These are phyloP conservation scores for Aspergillus intermedius DNA, from an alignment of 2,329 filamentous ascomycete species.

Conservation along the genomic window DNA sequence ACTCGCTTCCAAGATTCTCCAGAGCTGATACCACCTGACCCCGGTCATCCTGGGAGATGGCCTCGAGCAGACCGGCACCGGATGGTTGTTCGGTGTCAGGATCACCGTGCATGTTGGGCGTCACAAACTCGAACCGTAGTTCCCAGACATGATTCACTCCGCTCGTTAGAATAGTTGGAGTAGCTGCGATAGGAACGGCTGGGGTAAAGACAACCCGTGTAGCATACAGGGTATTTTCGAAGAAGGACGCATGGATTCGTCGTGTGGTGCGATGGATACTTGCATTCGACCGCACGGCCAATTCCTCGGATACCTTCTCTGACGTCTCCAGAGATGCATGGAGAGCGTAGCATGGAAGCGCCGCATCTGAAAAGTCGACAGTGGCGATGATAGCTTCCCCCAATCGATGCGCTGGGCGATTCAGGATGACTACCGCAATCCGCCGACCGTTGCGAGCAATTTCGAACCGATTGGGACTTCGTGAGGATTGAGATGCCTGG, in stretches of 20 bases:
- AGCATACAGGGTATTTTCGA: constrained; percentile 77
- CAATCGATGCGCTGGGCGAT: constrained; percentile 78
- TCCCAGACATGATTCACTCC: constrained; percentile 85
- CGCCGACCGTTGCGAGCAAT: constrained; percentile 86
- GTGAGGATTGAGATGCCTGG: constrained; percentile 58
- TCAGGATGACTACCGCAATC: constrained; percentile 85
- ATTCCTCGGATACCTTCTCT: constrained; percentile 70
- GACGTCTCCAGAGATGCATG: constrained; percentile 78
- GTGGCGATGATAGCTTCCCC: constrained; percentile 80
- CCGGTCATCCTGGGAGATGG: constrained; percentile 70
- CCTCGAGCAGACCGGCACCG: constrained; percentile 60
- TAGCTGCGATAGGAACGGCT: constrained; percentile 74
- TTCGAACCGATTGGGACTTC: constrained; percentile 88
- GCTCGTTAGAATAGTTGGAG: constrained; percentile 86
- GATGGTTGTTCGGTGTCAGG: constrained; percentile 27
- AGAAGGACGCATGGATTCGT: constrained; percentile 68
- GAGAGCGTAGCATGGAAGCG: constrained; percentile 78
- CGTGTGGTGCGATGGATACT: constrained; percentile 83
- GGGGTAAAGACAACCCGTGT: constrained; percentile 72
- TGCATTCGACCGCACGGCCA: constrained; percentile 77
- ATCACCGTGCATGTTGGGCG: constrained; percentile 50
- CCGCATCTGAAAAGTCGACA: constrained; percentile 72
- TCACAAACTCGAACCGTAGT: constrained; percentile 86
- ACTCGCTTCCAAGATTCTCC: constrained; percentile 75
- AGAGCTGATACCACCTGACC: constrained; percentile 70